A percentile compares a stretch with the other conserved stretches of the same genome.
Evolutionary conservation across 257 asterid genomes (phyloP).

Genomic region (Scutellaria minor): DNA sequence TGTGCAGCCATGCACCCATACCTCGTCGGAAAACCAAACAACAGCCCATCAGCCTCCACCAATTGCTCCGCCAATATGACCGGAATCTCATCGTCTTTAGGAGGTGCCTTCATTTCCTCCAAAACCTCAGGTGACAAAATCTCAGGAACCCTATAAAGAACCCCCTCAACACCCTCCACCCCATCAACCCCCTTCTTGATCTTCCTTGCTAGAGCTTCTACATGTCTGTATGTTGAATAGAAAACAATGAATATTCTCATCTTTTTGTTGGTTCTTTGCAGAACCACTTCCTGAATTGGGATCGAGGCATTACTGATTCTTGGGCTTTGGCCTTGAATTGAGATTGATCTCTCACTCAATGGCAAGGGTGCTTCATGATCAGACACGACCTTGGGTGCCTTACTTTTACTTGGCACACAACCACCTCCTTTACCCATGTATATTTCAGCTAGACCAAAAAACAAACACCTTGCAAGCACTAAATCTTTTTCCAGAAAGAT

Average conservation of each 20-base stretch:
- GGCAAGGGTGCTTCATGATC: conserved; percentile 31
- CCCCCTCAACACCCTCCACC: conserved; percentile 58
- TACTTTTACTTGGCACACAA: conserved; percentile 58
- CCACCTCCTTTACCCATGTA: conserved; percentile 81
- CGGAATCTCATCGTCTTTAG: conserved; percentile 45
- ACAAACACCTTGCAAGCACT: not conserved
- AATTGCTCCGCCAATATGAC: conserved; percentile 45
- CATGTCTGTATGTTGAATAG: conserved; percentile 65
- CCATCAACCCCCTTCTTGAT: conserved; percentile 60
- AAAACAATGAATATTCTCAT: conserved; percentile 57
- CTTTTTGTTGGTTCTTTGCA: conserved; percentile 24
- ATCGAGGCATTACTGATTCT: conserved; percentile 10
- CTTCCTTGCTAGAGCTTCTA: conserved; percentile 56
- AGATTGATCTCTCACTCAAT: conserved; percentile 32
- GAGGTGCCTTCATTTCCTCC: conserved; percentile 55
- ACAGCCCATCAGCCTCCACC: conserved; percentile 57
- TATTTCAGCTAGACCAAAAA: conserved; percentile 17
- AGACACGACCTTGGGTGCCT: conserved; percentile 37
- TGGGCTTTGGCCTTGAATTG: conserved; percentile 36
- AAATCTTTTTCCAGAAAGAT: not conserved
- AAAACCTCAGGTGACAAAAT: conserved; percentile 43
- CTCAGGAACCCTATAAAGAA: conserved; percentile 58
- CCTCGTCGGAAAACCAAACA: conserved; percentile 67
- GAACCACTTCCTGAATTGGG: conserved; percentile 24
- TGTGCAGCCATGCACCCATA: conserved; percentile 62